Evolutionary conservation across 768 basidiomycete genomes (phyloP).

Genomic region (Lentinula sp.): DNA sequence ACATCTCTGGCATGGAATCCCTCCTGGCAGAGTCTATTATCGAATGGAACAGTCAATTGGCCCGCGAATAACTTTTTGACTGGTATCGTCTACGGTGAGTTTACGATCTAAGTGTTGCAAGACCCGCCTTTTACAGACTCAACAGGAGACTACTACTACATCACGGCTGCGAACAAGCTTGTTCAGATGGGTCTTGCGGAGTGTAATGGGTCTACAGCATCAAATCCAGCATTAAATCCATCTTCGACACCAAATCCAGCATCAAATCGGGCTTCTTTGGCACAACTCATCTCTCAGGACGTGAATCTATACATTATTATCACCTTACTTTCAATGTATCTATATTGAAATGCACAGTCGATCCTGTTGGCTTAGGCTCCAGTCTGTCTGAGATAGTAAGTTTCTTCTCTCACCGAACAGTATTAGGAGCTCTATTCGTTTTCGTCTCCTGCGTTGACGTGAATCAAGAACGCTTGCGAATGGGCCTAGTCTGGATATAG

Average conservation of each 20-base stretch:
- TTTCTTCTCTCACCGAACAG: neutral
- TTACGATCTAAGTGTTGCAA: neutral
- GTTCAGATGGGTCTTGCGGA: constrained; percentile 24
- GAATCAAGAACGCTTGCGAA: no score
- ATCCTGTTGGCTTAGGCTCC: neutral
- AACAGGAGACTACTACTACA: constrained; percentile 41
- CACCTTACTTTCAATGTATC: neutral
- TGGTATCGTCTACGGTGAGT: constrained; percentile 51
- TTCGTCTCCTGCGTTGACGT: neutral
- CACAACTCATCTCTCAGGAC: neutral
- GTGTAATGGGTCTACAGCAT: neutral
- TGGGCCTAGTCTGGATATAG: neutral
- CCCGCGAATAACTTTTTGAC: constrained; percentile 52
- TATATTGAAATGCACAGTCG: neutral
- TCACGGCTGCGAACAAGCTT: constrained; percentile 33
- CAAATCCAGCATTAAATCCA: neutral
- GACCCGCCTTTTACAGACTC: neutral
- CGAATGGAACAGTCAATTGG: constrained; percentile 61
- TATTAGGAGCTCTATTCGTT: neutral
- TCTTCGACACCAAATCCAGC: neutral
- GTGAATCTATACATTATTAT: neutral
- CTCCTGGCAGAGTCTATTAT: constrained; percentile 56
- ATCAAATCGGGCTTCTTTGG: neutral
- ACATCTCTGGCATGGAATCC: constrained; percentile 52
- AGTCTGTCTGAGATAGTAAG: neutral